Base-by-base conservation (phyloP, 176 grass and related monocot genomes). In the Otatea glauca region DNA sequence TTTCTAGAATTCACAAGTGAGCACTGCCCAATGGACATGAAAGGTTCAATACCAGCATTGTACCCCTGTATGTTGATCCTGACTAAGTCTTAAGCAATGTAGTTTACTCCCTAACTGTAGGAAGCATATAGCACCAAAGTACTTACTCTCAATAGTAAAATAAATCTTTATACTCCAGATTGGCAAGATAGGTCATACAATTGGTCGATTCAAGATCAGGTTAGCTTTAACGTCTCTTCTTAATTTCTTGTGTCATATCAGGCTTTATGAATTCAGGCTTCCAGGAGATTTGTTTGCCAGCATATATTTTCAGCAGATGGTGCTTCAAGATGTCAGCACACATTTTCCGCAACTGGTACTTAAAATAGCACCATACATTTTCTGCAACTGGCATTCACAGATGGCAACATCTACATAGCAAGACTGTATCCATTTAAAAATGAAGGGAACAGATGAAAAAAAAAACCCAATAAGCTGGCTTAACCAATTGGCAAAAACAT, bases 321-420 rank as follows among this genome's bases (percentile, higher is more conserved):
- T 68, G 17, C 78, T 66, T 24, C 58, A 54, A 73, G 58, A 86
- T 82, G 66, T 60, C 73, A 83, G 48, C 47, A 69, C 74, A 27
- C 61, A 20, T 73, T 78, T 90, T 79, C n/a, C 50, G 45, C 68
- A 45, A 21, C 23, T 55, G 60, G 29, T 62, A 66, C 61, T 62
- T 75, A 82, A 85, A 82, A 66, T 64, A 58, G 66, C 65, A 77
- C 83, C 64, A 63, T 49, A 23, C 68, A 79, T 61, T 90, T 87
- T 24, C 69, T 76, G 38, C 34, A 47, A 80, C 13, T 21, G 75
- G 61, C 63, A 76, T 84, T 91, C 51, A 87, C 50, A 65, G 7
- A 65, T n/a, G 49, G 68, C 73, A 64, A 68, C 69, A 74, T 72
- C 67, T 59, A 54, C 74, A 68, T 42, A 89, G 32, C 62, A 81